Base-by-base conservation (phyloP, 2,329 filamentous ascomycete genomes). In the Zelopaecilomyces penicillatus region DNA sequence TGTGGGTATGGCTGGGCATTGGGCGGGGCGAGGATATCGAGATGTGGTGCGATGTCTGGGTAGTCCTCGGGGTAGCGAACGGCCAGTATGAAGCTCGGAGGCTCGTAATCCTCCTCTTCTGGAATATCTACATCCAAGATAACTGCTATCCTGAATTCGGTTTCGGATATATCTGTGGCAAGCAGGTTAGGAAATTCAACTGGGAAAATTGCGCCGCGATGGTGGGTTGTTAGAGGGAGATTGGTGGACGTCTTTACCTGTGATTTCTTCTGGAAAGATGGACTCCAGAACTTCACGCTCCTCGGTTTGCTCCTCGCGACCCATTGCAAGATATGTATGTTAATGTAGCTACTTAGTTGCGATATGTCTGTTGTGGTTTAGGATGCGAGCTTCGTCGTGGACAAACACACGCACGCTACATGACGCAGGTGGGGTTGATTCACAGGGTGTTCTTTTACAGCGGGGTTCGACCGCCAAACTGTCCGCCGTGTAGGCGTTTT, bases 181-280 rank as follows among this genome's bases (percentile, higher is more conserved):
- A 33, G 32, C 34, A 4, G 19, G 10, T 10, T 26, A 8, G 40
- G 19, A 19, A 19, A 19, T 19, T 9, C 9, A 19, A 26, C 10
- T 36, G 29, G 32, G 12, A 28, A 31, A 38, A 11, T 8, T 2
- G 30, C 32, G 32, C 32, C 19, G 8, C 9, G 9, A 32, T 40
- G 38, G 38, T 31, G n/a, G 28, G 30, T 8, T 5, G 6, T 30
- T 26, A 26, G 28, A 26, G 10, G 12, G 19, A 41, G 29, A 10
- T 19, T 19, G 19, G 19, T 19, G 26, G 6, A 11, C 29, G 28
- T 34, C 8, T 65, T 39, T 59, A 91, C 89, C 85, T 76, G 83
- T 91, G 56, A 98, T 95, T 70, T 98, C 93, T 49, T 98, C 91
- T 1, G 93, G 89, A 56, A 97, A 98, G 61, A 98, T 98, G 49